Conservation (phyloP, 208 protist species). For the Leishmania mexicana region DNA sequence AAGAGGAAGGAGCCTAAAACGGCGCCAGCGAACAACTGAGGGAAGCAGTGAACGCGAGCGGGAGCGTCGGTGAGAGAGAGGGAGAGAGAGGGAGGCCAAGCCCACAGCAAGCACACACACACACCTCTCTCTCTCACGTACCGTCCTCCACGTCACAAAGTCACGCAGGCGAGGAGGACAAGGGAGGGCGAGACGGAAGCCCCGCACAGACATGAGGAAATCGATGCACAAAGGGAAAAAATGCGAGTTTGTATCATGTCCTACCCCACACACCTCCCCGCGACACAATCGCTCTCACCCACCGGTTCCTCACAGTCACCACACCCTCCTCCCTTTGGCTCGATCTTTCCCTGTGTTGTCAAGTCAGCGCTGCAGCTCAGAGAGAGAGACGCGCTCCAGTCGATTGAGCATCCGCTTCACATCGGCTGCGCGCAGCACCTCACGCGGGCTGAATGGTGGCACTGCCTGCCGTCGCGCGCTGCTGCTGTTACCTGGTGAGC, state of each 20-base stretch:
- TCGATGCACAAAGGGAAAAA: background rate
- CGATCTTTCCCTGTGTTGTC: background rate
- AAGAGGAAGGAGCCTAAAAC: background rate
- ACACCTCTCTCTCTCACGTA: background rate
- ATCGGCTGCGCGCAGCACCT: slow-evolving; percentile 12
- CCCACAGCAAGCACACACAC: background rate
- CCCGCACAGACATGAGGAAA: background rate
- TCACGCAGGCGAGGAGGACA: background rate
- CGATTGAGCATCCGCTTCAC: slow-evolving; percentile 41
- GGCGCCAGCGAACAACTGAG: background rate
- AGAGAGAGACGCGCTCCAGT: slow-evolving; percentile 18
- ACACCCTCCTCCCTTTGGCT: too few species aligned
- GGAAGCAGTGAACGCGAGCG: background rate
- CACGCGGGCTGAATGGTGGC: background rate
- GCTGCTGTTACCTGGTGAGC: background rate
- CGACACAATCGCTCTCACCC: background rate
- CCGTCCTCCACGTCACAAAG: background rate
- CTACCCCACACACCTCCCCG: background rate
- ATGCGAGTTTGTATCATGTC: background rate
- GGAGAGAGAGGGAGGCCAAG: background rate
- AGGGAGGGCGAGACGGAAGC: background rate
- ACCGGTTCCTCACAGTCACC: background rate
- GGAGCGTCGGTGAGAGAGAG: background rate
- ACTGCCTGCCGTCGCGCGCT: slow-evolving; percentile 8
- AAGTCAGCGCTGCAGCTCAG: background rate